Base-by-base conservation (phyloP, 352 stramenopile genomes). In the Globisporangium solare region DNA sequence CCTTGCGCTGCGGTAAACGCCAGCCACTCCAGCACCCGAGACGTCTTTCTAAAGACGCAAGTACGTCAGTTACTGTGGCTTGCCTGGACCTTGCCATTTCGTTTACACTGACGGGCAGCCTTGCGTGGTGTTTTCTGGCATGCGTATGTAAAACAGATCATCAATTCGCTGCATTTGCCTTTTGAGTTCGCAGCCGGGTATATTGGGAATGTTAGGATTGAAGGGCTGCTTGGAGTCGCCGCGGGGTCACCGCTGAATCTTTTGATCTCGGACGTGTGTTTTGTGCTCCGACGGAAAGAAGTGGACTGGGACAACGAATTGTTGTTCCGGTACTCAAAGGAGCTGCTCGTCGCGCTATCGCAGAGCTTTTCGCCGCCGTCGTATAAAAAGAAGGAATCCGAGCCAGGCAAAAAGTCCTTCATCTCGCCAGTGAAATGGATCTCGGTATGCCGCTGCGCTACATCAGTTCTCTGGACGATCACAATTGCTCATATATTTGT, bases 271-370 rank as follows among this genome's bases (percentile, higher is more conserved):
- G 75, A 90, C 45, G 55, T 88, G 1, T 85, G 77, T 41, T 73
- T 92, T 21, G 76, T 92, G 18, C 52, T 92, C 1, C 64, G 68
- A 27, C 74, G 74, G 17, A 74, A 88, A 41, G 54, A 72, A 7
- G 69, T 86, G 7, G 67, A 84, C 47, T 89, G 79, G 79, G 66
- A 76, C 42, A 82, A 89, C 43, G 83, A 89, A 32, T 61, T 89
- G n/a, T 61, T 76, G 39, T 63, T 87, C 15, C 79, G 82, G n/a
- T 87, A 88, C 47, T 67, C 79, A 10, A 86, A 83, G 41, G 79
- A 92, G 31, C 63, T 89, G 1, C 21, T 85, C 18, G 54, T 90
- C 20, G 69, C 79, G 21, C 65, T 89, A 7, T 66, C 71, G 42
- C 83, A 92, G 63, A 73, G 67, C 41, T 50, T 88, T 6, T 61